Base-by-base conservation (phyloP, 2,329 filamentous ascomycete genomes). In the Pseudopithomyces maydicus region DNA sequence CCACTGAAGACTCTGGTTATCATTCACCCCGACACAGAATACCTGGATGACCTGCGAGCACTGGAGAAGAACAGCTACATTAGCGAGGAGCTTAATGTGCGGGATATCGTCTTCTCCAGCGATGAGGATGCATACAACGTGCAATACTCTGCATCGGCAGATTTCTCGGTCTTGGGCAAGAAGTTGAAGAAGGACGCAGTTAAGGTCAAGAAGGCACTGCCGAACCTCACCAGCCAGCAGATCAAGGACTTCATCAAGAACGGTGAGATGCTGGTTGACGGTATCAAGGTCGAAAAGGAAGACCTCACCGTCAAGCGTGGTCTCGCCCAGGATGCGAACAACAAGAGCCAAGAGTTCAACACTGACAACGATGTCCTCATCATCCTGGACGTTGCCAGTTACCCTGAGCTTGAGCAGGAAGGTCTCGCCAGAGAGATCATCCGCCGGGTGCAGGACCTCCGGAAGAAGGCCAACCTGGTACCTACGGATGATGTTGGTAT, bases 151-250 rank as follows among this genome's bases (percentile, higher is more conserved):
- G 91, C 94, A 15, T 87, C 85, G 38, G 93, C 92, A 7, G 95
- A 99, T 77, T 97, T 95, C 90, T 92, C 95, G 14, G 90, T 91
- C 2, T 84, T 99, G 15, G 95, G 95, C 63, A 97, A 97, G 85
- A 98, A 98, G 81, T 84, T 98, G 66, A 96, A 96, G 84, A 97
- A 97, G 79, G 93, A 97, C 70, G 91, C 92, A 63, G 87, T 88
- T 63, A 91, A 90, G 73, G 92, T 98, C 66, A 96, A 96, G 82
- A 96, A 94, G 79, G 92, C 91, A 2, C 80, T 99, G 44, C 93
- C 93, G 6, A 82, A 79, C 38, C 81, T 99, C 47, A 90, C 85
- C 19, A 93, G 88, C 65, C 87, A 91, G 11, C 85, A 97, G 65
- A 92, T 97, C 58, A 91, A 93, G 74, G 80, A 81, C 38, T 99